Evolutionary conservation across 495 filamentous ascomycete genomes (phyloP).

Genomic region (Podospora appendiculata): DNA sequence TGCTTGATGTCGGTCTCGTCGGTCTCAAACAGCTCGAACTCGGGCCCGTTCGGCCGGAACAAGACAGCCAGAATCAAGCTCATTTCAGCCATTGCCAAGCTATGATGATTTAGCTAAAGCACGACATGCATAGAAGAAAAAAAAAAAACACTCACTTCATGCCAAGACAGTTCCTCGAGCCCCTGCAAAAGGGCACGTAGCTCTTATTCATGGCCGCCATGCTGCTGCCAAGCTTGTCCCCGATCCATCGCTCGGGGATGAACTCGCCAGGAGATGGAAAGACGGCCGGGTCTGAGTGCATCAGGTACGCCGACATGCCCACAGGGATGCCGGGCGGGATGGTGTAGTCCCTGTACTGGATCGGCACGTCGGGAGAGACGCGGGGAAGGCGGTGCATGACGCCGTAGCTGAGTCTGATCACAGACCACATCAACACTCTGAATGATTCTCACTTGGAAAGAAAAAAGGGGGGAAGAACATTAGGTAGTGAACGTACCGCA

Average conservation of each 20-base stretch:
- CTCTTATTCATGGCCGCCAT: slow-evolving; percentile 12
- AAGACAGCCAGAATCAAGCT: slow-evolving; percentile 25
- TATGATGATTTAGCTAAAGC: slow-evolving; percentile 1
- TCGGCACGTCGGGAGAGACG: slow-evolving; percentile 13
- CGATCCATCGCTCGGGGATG: slow-evolving; percentile 34
- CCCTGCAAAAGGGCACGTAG: slow-evolving; percentile 13
- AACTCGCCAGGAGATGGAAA: slow-evolving; percentile 28
- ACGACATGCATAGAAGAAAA: background rate
- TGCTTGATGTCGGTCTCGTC: slow-evolving; percentile 25
- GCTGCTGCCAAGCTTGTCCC: slow-evolving; percentile 4
- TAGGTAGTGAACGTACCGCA: slow-evolving; percentile 16
- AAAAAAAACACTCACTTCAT: slow-evolving; percentile 7
- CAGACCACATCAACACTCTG: background rate
- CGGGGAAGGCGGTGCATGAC: slow-evolving; percentile 15
- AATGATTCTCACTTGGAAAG: background rate
- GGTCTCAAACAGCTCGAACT: slow-evolving; percentile 24
- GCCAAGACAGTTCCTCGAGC: slow-evolving; percentile 11
- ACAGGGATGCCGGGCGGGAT: slow-evolving; percentile 15
- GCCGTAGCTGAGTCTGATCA: slow-evolving; percentile 12
- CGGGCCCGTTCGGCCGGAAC: slow-evolving; percentile 15
- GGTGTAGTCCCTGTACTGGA: slow-evolving; percentile 14
- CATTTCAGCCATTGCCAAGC: slow-evolving; percentile 28
- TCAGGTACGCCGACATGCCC: slow-evolving; percentile 15
- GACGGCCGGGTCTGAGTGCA: slow-evolving; percentile 26
- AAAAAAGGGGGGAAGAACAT: background rate